Conservation (phyloP, 1,284 basidiomycete species). For the Sanguinoderma infundibulare region DNA sequence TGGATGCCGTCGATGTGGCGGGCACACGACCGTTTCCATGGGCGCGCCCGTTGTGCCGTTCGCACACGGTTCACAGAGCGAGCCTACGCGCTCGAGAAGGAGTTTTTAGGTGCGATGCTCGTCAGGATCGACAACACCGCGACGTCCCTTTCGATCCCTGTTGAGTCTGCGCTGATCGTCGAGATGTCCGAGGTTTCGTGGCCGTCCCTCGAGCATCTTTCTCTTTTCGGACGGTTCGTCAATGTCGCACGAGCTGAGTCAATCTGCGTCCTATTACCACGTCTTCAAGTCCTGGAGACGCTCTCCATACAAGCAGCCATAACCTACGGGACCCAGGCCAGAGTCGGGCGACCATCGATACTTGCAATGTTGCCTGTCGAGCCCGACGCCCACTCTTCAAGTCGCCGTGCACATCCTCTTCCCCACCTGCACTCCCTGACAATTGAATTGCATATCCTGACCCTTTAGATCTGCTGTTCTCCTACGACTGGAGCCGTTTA, state of each 20-base stretch:
- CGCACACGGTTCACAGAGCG: too few relatives aligned
- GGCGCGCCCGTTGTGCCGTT: too few relatives aligned
- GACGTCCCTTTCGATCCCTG: not conserved
- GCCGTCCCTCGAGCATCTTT: not conserved
- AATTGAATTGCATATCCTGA: not conserved
- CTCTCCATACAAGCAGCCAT: not conserved
- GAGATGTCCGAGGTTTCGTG: not conserved
- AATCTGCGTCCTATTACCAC: not conserved
- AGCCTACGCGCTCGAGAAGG: not conserved
- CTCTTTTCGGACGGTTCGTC: not conserved
- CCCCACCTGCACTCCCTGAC: not conserved
- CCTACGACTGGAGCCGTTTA: not conserved
- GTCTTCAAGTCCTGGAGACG: not conserved
- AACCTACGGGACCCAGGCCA: not conserved
- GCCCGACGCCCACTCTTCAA: too few relatives aligned
- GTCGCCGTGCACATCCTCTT: not conserved
- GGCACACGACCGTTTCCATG: not conserved
- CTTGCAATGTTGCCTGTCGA: not conserved
- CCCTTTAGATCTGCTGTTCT: not conserved
- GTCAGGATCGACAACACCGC: not conserved
- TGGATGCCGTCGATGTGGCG: not conserved
- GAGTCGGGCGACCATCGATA: conserved; percentile 9
- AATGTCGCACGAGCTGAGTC: not conserved
- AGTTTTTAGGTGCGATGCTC: not conserved
- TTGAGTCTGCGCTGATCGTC: not conserved